Evolutionary conservation across 306 rosid species (phyloP).

Genomic region (Hippophae rhamnoides): DNA sequence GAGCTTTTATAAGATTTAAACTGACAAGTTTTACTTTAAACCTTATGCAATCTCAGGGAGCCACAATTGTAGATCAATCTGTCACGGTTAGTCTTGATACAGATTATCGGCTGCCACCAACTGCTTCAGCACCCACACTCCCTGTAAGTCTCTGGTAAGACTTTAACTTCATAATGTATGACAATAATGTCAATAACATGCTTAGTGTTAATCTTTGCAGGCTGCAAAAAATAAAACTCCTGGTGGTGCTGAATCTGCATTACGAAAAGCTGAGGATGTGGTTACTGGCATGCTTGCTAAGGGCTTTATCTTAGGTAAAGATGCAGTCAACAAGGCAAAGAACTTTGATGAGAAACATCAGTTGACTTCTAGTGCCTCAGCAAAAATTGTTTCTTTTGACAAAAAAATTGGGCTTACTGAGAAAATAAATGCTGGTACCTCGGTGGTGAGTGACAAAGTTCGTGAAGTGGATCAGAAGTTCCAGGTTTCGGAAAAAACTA

Average conservation of each 20-base stretch:
- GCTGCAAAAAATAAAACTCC: slow-evolving; percentile 36
- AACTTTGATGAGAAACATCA: slow-evolving; percentile 77
- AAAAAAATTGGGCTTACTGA: slow-evolving; percentile 78
- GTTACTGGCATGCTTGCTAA: slow-evolving; percentile 80
- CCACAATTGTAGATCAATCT: slow-evolving; percentile 82
- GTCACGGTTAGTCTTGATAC: slow-evolving; percentile 62
- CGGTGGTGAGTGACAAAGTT: slow-evolving; percentile 66
- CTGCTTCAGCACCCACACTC: slow-evolving; percentile 32
- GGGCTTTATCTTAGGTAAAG: slow-evolving; percentile 88
- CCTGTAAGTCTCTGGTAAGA: slow-evolving; percentile 31
- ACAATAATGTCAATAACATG: background rate
- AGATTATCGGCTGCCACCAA: slow-evolving; percentile 71
- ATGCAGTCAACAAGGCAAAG: slow-evolving; percentile 81
- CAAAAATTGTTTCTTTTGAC: slow-evolving; percentile 73
- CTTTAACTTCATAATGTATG: background rate
- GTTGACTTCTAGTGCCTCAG: slow-evolving; percentile 70
- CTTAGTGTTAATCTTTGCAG: slow-evolving; percentile 24
- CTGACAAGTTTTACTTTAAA: background rate
- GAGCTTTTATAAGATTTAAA: background rate
- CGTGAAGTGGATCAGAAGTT: slow-evolving; percentile 90
- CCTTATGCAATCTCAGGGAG: slow-evolving; percentile 52
- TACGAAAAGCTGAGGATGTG: slow-evolving; percentile 87
- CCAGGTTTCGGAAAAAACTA: slow-evolving; percentile 93
- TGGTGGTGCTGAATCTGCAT: slow-evolving; percentile 56
- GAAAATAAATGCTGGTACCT: slow-evolving; percentile 74